Percentiles rank a stretch among this genome's conserved stretches.
Evolutionary conservation across 441 rosid genomes (phyloP).

Genomic region (Jatropha multifida): DNA sequence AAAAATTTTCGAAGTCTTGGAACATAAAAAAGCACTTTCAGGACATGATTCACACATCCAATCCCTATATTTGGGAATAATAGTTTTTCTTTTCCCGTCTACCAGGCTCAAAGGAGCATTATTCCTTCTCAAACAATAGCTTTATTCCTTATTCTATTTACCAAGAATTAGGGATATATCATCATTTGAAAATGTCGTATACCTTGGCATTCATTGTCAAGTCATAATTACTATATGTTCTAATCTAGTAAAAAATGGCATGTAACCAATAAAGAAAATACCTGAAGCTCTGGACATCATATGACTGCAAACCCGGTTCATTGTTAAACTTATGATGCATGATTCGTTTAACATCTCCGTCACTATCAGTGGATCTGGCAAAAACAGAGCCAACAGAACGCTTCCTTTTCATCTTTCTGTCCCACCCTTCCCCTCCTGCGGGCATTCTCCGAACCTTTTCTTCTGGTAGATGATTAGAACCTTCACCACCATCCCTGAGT

Average conservation of each 20-base stretch:
- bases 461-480: slow-evolving; percentile 42
- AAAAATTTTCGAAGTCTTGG: not conserved
- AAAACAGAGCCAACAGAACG: slow-evolving; percentile 51
- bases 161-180: not conserved
- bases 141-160: not conserved
- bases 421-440: slow-evolving; percentile 71
- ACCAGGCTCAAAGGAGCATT: not conserved
- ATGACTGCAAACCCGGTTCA: slow-evolving; percentile 41
- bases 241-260: not conserved
- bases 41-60: too few species aligned
- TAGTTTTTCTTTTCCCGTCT: not conserved
- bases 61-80: not conserved
- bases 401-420: slow-evolving; percentile 57
- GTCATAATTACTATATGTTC: not conserved
- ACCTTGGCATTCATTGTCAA: not conserved
- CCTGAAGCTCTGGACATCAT: slow-evolving; percentile 51
- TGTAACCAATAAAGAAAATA: slow-evolving; percentile 20
- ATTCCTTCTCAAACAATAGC: not conserved
- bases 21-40: too few species aligned
- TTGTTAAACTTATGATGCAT: slow-evolving; percentile 42
- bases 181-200: not conserved
- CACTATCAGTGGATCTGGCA: slow-evolving; percentile 43
- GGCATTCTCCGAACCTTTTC: slow-evolving; percentile 56
- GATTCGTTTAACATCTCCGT: slow-evolving; percentile 44
- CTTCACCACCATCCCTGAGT: slow-evolving; percentile 39